phyloP scores from a whole-genome alignment of 768 basidiomycete species.

The Rhodosporidiobolus sp. region DNA sequence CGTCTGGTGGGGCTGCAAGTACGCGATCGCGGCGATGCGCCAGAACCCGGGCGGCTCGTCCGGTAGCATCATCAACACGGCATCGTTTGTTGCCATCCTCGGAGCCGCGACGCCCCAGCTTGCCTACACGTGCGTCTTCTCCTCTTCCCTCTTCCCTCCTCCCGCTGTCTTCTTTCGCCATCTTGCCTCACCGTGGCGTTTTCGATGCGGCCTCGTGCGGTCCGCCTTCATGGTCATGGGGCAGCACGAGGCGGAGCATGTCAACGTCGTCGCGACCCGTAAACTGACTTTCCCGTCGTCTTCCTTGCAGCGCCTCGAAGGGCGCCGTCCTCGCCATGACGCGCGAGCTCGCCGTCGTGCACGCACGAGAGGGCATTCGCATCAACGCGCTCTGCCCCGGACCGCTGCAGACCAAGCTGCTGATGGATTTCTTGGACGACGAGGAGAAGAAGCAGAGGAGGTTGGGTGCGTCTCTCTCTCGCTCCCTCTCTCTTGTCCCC shows the following conservation, averaged over 20 bases:
- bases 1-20: slow-evolving; percentile 99
- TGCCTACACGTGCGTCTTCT: slow-evolving; percentile 67
- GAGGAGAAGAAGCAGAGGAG: slow-evolving; percentile 89
- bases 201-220: too few relatives aligned
- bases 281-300: too few relatives aligned
- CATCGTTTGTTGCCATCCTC: slow-evolving; percentile 91
- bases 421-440: slow-evolving; percentile 98
- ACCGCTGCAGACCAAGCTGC: slow-evolving; percentile 60
- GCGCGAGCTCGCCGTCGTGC: slow-evolving; percentile 93
- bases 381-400: slow-evolving; percentile 95
- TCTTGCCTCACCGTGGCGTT: too few relatives aligned
- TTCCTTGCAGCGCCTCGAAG: slow-evolving; percentile 73
- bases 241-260: too few relatives aligned
- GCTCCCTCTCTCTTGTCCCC: not conserved
- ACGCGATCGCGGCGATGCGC: slow-evolving; percentile 95
- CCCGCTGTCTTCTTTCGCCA: too few relatives aligned
- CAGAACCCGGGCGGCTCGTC: slow-evolving; percentile 77
- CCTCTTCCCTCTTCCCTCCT: not conserved
- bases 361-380: slow-evolving; percentile 94
- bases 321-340: slow-evolving; percentile 99
- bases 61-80: slow-evolving; percentile 91
- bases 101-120: slow-evolving; percentile 97
- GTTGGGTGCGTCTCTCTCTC: slow-evolving; percentile 50
- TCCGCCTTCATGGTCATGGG: too few relatives aligned
- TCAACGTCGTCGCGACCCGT: too few relatives aligned